These are phyloP conservation scores for Teunomyces barrocoloradensis DNA, from an alignment of 805 yeast species.

Conservation along the genomic window DNA sequence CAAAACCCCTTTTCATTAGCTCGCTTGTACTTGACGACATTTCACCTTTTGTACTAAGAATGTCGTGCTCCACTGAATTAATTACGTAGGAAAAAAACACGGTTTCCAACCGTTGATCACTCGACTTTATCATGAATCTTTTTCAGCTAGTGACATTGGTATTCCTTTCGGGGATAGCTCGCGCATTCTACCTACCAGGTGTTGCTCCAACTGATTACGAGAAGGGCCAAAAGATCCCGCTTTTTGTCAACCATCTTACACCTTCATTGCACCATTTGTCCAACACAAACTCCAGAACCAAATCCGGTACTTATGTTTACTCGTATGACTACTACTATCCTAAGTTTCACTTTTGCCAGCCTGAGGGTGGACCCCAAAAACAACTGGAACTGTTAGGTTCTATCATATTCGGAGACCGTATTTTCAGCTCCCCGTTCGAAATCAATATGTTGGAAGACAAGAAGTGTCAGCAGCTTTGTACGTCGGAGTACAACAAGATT, in stretches of 20 bases:
- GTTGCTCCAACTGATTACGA: conserved; percentile 91
- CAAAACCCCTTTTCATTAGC: neutral
- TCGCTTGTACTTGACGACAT: neutral
- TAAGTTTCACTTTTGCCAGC: conserved; percentile 80
- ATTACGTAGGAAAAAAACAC: neutral
- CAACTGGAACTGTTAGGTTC: conserved; percentile 92
- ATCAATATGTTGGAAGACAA: conserved; percentile 73
- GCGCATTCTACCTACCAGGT: conserved; percentile 89
- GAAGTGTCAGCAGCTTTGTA: conserved; percentile 68
- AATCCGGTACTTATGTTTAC: conserved; percentile 56
- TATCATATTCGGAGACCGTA: conserved; percentile 91
- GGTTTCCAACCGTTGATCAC: conserved; percentile 10
- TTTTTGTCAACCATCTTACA: conserved; percentile 86
- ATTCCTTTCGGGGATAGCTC: conserved; percentile 15
- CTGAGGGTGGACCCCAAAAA: conserved; percentile 60
- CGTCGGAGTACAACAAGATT: conserved; percentile 52
- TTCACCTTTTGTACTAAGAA: neutral
- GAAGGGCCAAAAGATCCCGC: conserved; percentile 67
- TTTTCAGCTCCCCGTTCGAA: conserved; percentile 87
- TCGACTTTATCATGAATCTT: conserved; percentile 11
- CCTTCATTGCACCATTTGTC: conserved; percentile 56
- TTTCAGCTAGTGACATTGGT: conserved; percentile 1
- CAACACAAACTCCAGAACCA: conserved; percentile 23
- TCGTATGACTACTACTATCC: conserved; percentile 83
- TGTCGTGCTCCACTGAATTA: neutral